These are phyloP conservation scores for Pythium aristosporum DNA, from an alignment of 352 stramenopile genomes.

Conservation along the genomic window DNA sequence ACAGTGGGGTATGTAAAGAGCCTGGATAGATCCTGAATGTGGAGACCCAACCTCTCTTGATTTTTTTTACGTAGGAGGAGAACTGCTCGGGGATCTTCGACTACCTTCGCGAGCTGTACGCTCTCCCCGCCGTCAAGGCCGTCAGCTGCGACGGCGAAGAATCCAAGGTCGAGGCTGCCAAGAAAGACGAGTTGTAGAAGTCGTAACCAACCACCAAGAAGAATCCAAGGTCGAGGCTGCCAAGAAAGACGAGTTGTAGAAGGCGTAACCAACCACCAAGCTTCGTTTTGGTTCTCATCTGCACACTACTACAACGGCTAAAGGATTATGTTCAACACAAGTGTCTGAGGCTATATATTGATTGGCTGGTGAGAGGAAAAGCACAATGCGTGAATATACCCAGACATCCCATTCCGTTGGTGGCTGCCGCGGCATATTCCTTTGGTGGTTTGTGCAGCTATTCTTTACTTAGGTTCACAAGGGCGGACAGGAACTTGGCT, in stretches of 20 bases:
- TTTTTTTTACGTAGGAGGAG: conserved; percentile 32
- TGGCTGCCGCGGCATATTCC: not conserved
- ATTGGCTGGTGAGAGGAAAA: conserved; percentile 5
- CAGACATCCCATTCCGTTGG: conserved; percentile 4
- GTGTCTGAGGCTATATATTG: conserved; percentile 22
- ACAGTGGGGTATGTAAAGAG: conserved; percentile 40
- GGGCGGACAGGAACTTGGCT: conserved; percentile 82
- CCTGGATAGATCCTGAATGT: not conserved
- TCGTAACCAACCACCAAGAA: not conserved
- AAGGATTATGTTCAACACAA: conserved; percentile 6
- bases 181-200: conserved; percentile 47
- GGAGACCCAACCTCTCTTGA: not conserved
- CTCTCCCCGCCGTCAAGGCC: conserved; percentile 32
- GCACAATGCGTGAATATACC: conserved; percentile 5
- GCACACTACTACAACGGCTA: not conserved
- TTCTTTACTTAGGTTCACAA: conserved; percentile 77
- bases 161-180: conserved; percentile 9
- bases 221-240: conserved; percentile 9
- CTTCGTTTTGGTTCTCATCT: not conserved
- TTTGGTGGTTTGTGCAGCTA: conserved; percentile 26
- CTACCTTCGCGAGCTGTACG: conserved; percentile 57
- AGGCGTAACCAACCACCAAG: not conserved
- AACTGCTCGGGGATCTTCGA: conserved; percentile 66
- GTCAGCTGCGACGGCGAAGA: conserved; percentile 35
- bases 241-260: conserved; percentile 47